Conservation (phyloP, 2,329 filamentous ascomycete species). For the Cryphonectria naterciae region DNA sequence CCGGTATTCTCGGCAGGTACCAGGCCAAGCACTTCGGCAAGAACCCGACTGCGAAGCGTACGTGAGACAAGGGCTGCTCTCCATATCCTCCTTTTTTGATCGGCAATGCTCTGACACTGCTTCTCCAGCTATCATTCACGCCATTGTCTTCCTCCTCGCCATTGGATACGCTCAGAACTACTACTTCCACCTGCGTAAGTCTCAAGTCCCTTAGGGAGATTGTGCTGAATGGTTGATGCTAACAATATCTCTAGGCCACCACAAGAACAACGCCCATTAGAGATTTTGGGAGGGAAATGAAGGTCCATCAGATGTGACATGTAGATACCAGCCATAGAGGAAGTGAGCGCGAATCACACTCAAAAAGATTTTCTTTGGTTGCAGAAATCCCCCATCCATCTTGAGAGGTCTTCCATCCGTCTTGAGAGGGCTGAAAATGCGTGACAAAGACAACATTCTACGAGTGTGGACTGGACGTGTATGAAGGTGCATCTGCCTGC, state of each 20-base stretch:
- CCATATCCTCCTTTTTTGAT: background rate
- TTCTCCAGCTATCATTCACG: constrained; percentile 79
- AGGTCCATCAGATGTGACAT: constrained; percentile 13
- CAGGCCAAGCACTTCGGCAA: constrained; percentile 93
- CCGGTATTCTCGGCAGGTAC: constrained; percentile 86
- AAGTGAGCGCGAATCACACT: constrained; percentile 19
- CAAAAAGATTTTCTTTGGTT: constrained; percentile 19
- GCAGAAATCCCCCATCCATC: background rate
- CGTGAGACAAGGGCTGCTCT: constrained; percentile 44
- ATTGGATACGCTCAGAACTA: constrained; percentile 97
- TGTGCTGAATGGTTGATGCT: background rate
- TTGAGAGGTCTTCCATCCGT: background rate
- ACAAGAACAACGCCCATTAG: constrained; percentile 99
- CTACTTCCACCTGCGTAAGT: constrained; percentile 99
- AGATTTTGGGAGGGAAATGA: constrained; percentile 31
- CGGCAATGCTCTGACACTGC: constrained; percentile 18
- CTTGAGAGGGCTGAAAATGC: background rate
- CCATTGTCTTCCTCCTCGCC: constrained; percentile 75
- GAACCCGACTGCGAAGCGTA: constrained; percentile 88
- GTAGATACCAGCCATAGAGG: constrained; percentile 28
- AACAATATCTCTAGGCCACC: constrained; percentile 71
- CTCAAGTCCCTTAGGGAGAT: background rate
- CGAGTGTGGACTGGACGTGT: background rate
- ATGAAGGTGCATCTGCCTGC: background rate
- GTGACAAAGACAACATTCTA: background rate